These are phyloP conservation scores for Venturia nashicola DNA, from an alignment of 2,329 filamentous ascomycete species.

Conservation along the genomic window DNA sequence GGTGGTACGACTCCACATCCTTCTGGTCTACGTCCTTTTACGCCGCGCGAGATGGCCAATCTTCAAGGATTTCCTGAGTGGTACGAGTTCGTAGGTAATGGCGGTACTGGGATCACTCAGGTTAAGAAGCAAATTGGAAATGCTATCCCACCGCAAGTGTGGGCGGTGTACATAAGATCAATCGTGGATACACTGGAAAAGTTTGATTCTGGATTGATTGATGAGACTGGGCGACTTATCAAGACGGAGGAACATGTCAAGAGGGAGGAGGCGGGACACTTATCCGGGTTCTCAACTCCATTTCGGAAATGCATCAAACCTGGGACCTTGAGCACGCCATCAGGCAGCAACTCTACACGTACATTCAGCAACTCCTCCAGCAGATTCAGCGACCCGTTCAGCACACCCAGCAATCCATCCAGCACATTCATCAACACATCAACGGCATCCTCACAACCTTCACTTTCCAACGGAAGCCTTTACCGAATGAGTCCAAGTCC, in stretches of 20 bases:
- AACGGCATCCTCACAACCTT: background rate
- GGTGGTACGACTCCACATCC: background rate
- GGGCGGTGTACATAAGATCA: background rate
- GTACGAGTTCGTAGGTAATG: background rate
- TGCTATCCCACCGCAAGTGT: constrained; percentile 3
- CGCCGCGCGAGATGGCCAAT: background rate
- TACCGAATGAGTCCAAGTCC: background rate
- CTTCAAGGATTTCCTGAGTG: background rate
- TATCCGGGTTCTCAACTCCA: background rate
- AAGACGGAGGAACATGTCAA: background rate
- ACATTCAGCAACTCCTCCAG: too few species aligned
- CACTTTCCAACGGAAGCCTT: background rate
- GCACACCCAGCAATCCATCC: background rate
- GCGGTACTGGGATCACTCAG: background rate
- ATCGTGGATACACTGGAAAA: background rate
- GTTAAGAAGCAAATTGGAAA: constrained; percentile 4
- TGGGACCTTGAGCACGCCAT: too few species aligned
- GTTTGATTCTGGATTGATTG: constrained; percentile 2
- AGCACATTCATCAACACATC: background rate
- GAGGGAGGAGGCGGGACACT: background rate
- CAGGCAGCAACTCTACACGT: too few species aligned
- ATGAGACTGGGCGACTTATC: background rate
- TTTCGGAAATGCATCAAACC: background rate
- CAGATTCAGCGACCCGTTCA: too few species aligned
- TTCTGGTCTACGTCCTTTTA: background rate